phyloP scores from a whole-genome alignment of 2,329 filamentous ascomycete genomes.

The Trichophyton mentagrophytes region DNA sequence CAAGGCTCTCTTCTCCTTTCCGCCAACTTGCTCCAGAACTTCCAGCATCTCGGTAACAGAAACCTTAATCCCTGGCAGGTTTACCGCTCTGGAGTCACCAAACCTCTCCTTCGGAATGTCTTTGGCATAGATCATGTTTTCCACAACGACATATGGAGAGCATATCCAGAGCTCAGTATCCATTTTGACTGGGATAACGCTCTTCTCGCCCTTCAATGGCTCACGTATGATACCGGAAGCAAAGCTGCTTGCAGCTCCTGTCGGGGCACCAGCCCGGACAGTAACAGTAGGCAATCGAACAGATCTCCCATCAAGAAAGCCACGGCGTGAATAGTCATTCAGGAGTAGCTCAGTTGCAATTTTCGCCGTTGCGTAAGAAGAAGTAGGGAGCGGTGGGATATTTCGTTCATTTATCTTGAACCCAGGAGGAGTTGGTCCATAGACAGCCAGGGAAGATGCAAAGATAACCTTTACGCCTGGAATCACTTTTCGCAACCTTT shows the following conservation, averaged over 20 bases:
- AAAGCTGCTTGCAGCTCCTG: conserved; percentile 40
- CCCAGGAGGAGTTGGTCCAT: conserved; percentile 36
- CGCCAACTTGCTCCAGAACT: conserved; percentile 43
- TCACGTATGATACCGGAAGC: conserved; percentile 43
- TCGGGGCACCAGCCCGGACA: conserved; percentile 40
- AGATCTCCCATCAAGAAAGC: conserved; percentile 35
- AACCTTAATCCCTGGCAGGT: conserved; percentile 44
- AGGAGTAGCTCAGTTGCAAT: conserved; percentile 39
- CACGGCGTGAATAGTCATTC: conserved; percentile 41
- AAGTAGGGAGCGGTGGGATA: conserved; percentile 36
- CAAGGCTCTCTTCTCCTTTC: conserved; percentile 41
- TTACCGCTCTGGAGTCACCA: conserved; percentile 41
- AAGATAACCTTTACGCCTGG: conserved; percentile 39
- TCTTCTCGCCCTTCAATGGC: conserved; percentile 39
- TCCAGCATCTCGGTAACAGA: conserved; percentile 50
- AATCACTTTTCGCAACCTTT: conserved; percentile 33
- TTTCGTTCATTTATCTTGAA: conserved; percentile 34
- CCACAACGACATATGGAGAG: conserved; percentile 41
- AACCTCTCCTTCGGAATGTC: conserved; percentile 40
- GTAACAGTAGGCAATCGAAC: conserved; percentile 41
- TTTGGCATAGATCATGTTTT: conserved; percentile 42
- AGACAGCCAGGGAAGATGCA: conserved; percentile 39
- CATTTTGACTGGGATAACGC: conserved; percentile 38
- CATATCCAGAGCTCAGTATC: conserved; percentile 47
- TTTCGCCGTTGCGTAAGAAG: conserved; percentile 42